phyloP scores from a whole-genome alignment of 1,139 yeast species.

The Kazachstania sp. region DNA sequence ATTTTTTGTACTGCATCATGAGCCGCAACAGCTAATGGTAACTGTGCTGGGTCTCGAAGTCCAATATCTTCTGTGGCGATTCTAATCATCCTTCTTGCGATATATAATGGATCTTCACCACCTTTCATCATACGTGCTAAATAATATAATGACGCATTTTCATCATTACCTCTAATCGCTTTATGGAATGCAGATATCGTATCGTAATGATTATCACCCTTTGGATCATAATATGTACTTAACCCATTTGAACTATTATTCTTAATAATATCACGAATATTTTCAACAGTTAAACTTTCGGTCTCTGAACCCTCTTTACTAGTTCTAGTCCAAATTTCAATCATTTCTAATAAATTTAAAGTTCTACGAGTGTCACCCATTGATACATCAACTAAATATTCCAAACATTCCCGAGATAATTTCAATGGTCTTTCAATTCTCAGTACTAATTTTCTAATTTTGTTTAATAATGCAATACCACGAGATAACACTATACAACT shows the following conservation, averaged over 20 bases:
- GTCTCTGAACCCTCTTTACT: neutral
- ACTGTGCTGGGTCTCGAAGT: slow-evolving; percentile 65
- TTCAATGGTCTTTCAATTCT: slow-evolving; percentile 36
- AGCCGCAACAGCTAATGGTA: slow-evolving; percentile 81
- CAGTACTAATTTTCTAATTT: slow-evolving; percentile 40
- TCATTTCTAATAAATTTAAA: slow-evolving; percentile 61
- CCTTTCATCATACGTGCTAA: slow-evolving; percentile 79
- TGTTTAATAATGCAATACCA: slow-evolving; percentile 56
- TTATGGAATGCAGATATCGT: slow-evolving; percentile 92
- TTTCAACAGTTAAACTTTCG: slow-evolving; percentile 11
- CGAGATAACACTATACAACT: slow-evolving; percentile 50
- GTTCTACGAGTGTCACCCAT: slow-evolving; percentile 89
- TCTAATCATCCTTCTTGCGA: slow-evolving; percentile 86
- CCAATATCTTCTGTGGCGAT: slow-evolving; percentile 93
- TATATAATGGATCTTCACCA: slow-evolving; percentile 89
- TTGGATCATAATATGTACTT: slow-evolving; percentile 63
- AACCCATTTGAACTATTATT: slow-evolving; percentile 31
- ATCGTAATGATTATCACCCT: slow-evolving; percentile 90
- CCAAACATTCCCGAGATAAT: slow-evolving; percentile 48
- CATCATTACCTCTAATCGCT: slow-evolving; percentile 76
- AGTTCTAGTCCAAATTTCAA: slow-evolving; percentile 32
- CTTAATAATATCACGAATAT: slow-evolving; percentile 15
- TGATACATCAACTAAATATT: slow-evolving; percentile 66
- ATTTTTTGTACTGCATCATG: slow-evolving; percentile 82
- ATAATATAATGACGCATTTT: slow-evolving; percentile 84